Evolutionary conservation across 257 asterid genomes (phyloP).

Genomic region (Fraxinus quadrangulata): DNA sequence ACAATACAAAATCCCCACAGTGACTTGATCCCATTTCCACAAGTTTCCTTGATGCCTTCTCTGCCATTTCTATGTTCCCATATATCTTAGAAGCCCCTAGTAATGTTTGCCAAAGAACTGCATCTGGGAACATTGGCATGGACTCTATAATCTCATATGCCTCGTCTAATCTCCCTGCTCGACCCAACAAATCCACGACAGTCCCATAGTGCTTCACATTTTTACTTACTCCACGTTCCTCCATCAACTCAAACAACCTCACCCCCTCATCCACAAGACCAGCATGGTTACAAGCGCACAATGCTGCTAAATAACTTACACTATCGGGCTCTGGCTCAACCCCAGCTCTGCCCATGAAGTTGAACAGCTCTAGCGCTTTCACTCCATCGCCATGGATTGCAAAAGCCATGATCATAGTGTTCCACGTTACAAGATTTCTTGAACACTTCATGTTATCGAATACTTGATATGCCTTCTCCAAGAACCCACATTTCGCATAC

Average conservation of each 20-base stretch:
- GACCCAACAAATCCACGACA: conserved; percentile 80
- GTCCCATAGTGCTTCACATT: conserved; percentile 87
- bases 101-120: conserved; percentile 87
- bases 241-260: conserved; percentile 66
- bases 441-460: conserved; percentile 60
- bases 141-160: conserved; percentile 60
- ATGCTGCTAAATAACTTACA: conserved; percentile 67
- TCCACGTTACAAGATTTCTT: conserved; percentile 71
- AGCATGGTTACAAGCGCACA: conserved; percentile 90
- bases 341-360: conserved; percentile 35
- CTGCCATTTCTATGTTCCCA: conserved; percentile 76
- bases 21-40: conserved; percentile 76
- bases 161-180: conserved; percentile 74
- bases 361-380: conserved; percentile 62
- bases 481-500: conserved; percentile 81
- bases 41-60: conserved; percentile 79
- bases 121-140: conserved; percentile 66
- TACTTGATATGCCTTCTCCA: conserved; percentile 57
- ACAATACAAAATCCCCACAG: conserved; percentile 84
- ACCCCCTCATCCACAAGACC: conserved; percentile 94
- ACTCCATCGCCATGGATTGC: conserved; percentile 82
- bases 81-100: conserved; percentile 80
- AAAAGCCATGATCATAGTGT: conserved; percentile 87
- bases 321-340: conserved; percentile 52
- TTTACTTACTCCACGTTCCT: conserved; percentile 42